Percentiles rank a stretch among this genome's conserved stretches.
Evolutionary conservation across 805 yeast genomes (phyloP).

Genomic region (Candida glaebosa): DNA sequence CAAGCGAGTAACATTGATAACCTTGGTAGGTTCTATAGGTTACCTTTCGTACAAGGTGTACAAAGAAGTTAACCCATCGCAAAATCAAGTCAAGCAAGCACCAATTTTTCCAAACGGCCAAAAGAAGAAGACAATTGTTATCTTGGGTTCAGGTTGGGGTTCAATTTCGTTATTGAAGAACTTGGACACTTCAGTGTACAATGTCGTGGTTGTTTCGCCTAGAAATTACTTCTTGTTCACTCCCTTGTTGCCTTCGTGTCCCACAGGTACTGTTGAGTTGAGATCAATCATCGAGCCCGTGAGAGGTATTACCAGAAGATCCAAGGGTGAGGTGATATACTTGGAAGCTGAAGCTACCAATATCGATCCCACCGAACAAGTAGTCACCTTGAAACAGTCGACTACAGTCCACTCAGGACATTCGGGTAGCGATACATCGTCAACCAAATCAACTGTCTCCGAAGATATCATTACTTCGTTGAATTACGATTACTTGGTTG

Average conservation of each 20-base stretch:
- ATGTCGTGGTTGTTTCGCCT: constrained; percentile 88
- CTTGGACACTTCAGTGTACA: constrained; percentile 81
- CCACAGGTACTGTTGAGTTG: constrained; percentile 87
- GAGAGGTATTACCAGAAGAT: constrained; percentile 76
- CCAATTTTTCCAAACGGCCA: constrained; percentile 53
- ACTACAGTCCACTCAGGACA: constrained; percentile 55
- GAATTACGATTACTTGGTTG: constrained; percentile 77
- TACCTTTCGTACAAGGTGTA: constrained; percentile 51
- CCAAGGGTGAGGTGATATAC: constrained; percentile 73
- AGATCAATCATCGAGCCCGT: constrained; percentile 95
- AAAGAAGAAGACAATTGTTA: constrained; percentile 70
- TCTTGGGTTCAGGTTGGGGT: constrained; percentile 94
- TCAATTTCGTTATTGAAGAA: constrained; percentile 79
- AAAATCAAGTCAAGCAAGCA: constrained; percentile 57
- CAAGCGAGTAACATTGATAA: constrained; percentile 43
- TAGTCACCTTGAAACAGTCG: constrained; percentile 59
- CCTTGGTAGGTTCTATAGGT: constrained; percentile 55
- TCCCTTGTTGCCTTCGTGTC: constrained; percentile 91
- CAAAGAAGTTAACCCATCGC: constrained; percentile 56
- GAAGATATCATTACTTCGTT: constrained; percentile 46
- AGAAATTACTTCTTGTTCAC: constrained; percentile 94
- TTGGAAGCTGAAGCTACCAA: constrained; percentile 88
- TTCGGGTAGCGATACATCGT: constrained; percentile 47
- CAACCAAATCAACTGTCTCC: constrained; percentile 37
- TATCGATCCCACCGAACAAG: constrained; percentile 70